These are phyloP conservation scores for Ilyonectria mors-panacis DNA, from an alignment of 2,329 filamentous ascomycete genomes.

Conservation along the genomic window DNA sequence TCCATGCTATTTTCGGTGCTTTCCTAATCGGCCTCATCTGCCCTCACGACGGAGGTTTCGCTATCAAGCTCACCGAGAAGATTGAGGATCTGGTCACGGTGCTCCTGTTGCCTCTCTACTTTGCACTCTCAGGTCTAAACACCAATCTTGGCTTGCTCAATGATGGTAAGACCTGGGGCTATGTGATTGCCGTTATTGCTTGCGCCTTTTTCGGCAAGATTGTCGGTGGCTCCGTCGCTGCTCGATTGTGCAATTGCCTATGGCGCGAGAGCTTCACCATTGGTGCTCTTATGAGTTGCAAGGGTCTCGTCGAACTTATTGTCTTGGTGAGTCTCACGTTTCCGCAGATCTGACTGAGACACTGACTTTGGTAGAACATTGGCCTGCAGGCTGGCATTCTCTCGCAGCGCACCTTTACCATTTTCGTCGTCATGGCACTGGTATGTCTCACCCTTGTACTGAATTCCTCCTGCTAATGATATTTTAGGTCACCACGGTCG, in stretches of 20 bases:
- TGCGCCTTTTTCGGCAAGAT: slow-evolving; percentile 91
- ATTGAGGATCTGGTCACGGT: slow-evolving; percentile 91
- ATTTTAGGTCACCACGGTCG: slow-evolving; percentile 78
- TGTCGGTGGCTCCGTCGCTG: slow-evolving; percentile 84
- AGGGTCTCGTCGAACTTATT: slow-evolving; percentile 94
- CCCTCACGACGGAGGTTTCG: slow-evolving; percentile 90
- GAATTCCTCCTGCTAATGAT: slow-evolving; percentile 12
- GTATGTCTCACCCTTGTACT: slow-evolving; percentile 39
- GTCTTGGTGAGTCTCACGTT: slow-evolving; percentile 76
- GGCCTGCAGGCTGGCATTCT: slow-evolving; percentile 87
- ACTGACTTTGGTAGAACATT: slow-evolving; percentile 66
- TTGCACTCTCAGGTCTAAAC: slow-evolving; percentile 90
- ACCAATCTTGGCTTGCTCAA: slow-evolving; percentile 90
- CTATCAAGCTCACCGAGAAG: slow-evolving; percentile 93
- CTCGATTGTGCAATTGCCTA: slow-evolving; percentile 77
- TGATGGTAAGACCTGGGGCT: slow-evolving; percentile 87
- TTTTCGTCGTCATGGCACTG: slow-evolving; percentile 95
- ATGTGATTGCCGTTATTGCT: slow-evolving; percentile 85
- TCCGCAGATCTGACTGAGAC: rapidly evolving
- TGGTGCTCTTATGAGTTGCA: slow-evolving; percentile 95
- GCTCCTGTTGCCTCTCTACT: slow-evolving; percentile 91
- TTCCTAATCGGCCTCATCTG: slow-evolving; percentile 93
- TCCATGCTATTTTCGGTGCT: slow-evolving; percentile 94
- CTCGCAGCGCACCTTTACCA: slow-evolving; percentile 86
- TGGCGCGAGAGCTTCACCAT: slow-evolving; percentile 94